A percentile compares a stretch with the other conserved stretches of the same genome.
These are phyloP conservation scores for Hibiscus syriacus DNA, from an alignment of 345 rosid species.

Conservation along the genomic window DNA sequence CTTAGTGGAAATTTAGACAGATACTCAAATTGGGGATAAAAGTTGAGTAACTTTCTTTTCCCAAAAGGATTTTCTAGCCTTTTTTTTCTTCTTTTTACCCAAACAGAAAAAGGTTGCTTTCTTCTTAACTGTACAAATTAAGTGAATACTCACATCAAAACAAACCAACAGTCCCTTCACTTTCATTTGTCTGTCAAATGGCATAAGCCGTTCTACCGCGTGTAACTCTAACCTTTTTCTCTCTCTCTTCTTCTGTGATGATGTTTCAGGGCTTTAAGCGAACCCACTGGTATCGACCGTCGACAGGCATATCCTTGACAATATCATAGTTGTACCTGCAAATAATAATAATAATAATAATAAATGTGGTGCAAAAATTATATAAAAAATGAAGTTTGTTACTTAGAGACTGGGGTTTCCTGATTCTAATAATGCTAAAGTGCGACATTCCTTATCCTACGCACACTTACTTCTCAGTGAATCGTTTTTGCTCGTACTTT, in stretches of 20 bases:
- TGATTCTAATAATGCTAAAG: too few species aligned
- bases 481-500: slow-evolving; percentile 37
- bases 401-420: slow-evolving; percentile 22
- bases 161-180: neutral
- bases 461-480: slow-evolving; percentile 39
- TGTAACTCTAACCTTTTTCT: slow-evolving; percentile 5
- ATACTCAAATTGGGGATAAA: neutral
- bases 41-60: neutral
- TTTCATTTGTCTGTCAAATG: neutral
- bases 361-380: neutral
- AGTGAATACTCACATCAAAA: neutral
- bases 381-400: neutral
- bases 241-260: neutral
- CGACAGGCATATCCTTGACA: slow-evolving; percentile 52
- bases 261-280: slow-evolving; percentile 26
- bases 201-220: slow-evolving; percentile 9
- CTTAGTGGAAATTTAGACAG: neutral
- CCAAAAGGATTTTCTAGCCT: too few species aligned
- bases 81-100: neutral
- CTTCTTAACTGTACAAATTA: neutral
- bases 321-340: slow-evolving; percentile 71
- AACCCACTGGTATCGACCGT: slow-evolving; percentile 71
- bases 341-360: too few species aligned
- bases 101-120: too few species aligned
- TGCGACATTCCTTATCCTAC: slow-evolving; percentile 23